A percentile compares a stretch with the other conserved stretches of the same genome.
Conservation (phyloP, 257 asterid species). For the Cinchona pubescens region DNA sequence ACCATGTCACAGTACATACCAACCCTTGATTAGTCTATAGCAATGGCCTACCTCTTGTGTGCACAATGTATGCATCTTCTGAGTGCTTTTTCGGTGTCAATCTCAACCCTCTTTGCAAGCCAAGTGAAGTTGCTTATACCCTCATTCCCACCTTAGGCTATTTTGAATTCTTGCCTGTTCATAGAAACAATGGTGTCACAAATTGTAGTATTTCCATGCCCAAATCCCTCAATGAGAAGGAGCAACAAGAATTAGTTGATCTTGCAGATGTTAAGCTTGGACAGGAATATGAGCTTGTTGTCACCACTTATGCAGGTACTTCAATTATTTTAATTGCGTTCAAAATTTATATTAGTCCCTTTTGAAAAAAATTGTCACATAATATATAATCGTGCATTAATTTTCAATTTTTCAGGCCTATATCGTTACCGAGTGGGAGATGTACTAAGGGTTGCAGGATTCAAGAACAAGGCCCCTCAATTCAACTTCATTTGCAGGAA, state of each 20-base stretch:
- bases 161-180: conserved; percentile 76
- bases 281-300: conserved; percentile 81
- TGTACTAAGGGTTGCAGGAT: conserved; percentile 80
- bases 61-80: conserved; percentile 93
- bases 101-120: conserved; percentile 76
- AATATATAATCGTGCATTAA: neutral
- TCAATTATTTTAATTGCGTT: neutral
- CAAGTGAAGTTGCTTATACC: conserved; percentile 74
- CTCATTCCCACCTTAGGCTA: conserved; percentile 83
- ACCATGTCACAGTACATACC: conserved; percentile 94
- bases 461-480: conserved; percentile 89
- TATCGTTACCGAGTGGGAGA: conserved; percentile 89
- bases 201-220: conserved; percentile 39
- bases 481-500: conserved; percentile 89
- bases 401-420: conserved; percentile 45
- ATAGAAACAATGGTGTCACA: conserved; percentile 36
- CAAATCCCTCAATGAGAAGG: conserved; percentile 55
- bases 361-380: neutral
- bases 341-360: neutral
- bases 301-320: conserved; percentile 87
- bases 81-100: conserved; percentile 93
- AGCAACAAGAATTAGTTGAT: conserved; percentile 62
- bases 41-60: conserved; percentile 75
- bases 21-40: conserved; percentile 77
- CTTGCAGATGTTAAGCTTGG: conserved; percentile 75